Percentiles rank a stretch among this genome's conserved stretches.
phyloP scores from a whole-genome alignment of 192 early-diverging fungal genomes.

The Podila epicladia region DNA sequence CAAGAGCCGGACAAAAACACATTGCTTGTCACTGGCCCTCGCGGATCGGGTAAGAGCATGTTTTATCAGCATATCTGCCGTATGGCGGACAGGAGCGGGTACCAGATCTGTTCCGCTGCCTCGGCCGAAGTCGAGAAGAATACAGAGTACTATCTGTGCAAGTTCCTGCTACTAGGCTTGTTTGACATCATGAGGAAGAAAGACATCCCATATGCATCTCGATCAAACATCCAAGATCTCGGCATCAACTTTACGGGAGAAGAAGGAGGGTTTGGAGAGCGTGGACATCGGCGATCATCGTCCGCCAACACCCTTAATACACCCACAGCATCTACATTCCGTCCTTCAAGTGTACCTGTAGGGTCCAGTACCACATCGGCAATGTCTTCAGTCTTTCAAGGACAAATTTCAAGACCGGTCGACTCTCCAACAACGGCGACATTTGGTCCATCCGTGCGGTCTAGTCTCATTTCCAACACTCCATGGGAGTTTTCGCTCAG shows the following conservation, averaged over 20 bases:
- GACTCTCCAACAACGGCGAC: conserved; percentile 6
- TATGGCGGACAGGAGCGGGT: conserved; percentile 23
- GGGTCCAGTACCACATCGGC: neutral
- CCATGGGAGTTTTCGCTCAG: conserved; percentile 16
- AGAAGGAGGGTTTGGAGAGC: neutral
- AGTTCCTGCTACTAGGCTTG: conserved; percentile 48
- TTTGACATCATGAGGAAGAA: conserved; percentile 56
- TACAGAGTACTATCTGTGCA: conserved; percentile 56
- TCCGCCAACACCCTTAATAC: neutral
- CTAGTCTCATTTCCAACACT: conserved; percentile 10
- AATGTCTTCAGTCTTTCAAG: neutral
- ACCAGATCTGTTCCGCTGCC: conserved; percentile 42
- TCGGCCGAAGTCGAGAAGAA: conserved; percentile 58
- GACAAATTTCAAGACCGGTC: neutral
- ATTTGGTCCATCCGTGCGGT: conserved; percentile 10
- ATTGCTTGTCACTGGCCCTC: conserved; percentile 49
- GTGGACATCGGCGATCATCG: neutral
- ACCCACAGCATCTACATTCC: neutral
- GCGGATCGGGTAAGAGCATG: conserved; percentile 58
- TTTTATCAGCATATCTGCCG: conserved; percentile 55
- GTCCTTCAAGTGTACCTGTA: neutral
- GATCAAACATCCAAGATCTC: conserved; percentile 6
- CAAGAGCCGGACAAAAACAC: conserved; percentile 47
- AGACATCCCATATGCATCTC: conserved; percentile 42
- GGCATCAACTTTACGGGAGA: conserved; percentile 4